Percentiles rank a stretch among this genome's conserved stretches.
phyloP scores from a whole-genome alignment of 805 yeast genomes.

The Starmera pachycereana region DNA sequence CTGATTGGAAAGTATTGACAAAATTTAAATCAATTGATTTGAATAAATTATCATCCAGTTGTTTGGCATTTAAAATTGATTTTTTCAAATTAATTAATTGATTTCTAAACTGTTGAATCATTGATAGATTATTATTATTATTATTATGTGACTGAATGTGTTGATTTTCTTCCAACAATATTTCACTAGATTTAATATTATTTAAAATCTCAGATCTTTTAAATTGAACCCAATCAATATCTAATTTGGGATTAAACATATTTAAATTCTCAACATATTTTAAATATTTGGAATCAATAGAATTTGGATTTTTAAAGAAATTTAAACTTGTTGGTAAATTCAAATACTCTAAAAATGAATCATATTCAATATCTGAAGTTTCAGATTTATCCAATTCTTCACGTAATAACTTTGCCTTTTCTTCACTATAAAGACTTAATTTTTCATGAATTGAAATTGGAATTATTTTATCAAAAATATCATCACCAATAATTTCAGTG shows the following conservation, averaged over 20 bases:
- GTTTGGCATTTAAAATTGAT: conserved; percentile 50
- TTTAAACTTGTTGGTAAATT: conserved; percentile 60
- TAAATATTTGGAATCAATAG: not conserved
- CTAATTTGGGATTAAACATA: conserved; percentile 6
- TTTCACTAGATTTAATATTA: conserved; percentile 26
- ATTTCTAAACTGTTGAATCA: conserved; percentile 36
- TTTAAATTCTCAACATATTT: conserved; percentile 21
- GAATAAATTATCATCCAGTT: conserved; percentile 45
- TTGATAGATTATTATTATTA: conserved; percentile 22
- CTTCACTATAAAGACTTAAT: conserved; percentile 81
- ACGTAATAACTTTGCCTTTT: conserved; percentile 69
- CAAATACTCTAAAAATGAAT: conserved; percentile 71
- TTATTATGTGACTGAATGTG: conserved; percentile 29
- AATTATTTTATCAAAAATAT: conserved; percentile 67
- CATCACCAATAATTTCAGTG: conserved; percentile 32
- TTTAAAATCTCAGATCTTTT: conserved; percentile 24
- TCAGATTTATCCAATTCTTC: conserved; percentile 65
- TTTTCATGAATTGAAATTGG: conserved; percentile 85
- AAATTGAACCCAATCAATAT: conserved; percentile 12
- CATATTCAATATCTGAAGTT: conserved; percentile 67
- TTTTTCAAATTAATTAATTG: conserved; percentile 48
- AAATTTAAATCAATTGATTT: conserved; percentile 33
- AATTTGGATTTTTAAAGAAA: conserved; percentile 30
- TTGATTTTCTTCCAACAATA: conserved; percentile 13
- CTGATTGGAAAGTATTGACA: conserved; percentile 36